Base-by-base conservation (phyloP, 2,329 filamentous ascomycete genomes). In the Fusarium decemcellulare region DNA sequence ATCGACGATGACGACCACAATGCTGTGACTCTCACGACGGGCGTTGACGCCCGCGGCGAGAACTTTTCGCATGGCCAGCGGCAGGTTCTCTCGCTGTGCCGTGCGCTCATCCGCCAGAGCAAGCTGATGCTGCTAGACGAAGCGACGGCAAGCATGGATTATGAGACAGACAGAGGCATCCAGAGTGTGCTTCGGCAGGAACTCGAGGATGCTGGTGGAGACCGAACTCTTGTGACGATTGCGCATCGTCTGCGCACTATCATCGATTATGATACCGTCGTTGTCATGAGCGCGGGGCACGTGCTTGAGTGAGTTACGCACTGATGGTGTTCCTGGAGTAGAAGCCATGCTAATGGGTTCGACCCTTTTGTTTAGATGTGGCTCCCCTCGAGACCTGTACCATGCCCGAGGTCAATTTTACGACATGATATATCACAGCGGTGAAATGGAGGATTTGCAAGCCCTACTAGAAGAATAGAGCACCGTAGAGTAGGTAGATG, bases 71-170 rank as follows among this genome's bases (percentile, higher is more conserved):
- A 88, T 65, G 87, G 87, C 30, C 87, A 89, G 76, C 82, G 87
- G 0, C 87, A 89, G 67, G 85, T 89, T 2, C 81, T 89, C 11
- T 87, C 85, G n/a, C 80, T 89, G 2, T 87, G 86, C 57, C 82
- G 87, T 11, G 87, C 87, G 0, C 80, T 88, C 34, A 84, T 88
- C 57, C 83, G 87, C 30, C 81, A 84, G 61, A 86, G 84, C 74
- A 86, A 85, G 75, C 78, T 89, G 29, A 84, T 89, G 80, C 76
- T 89, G 3, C 80, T 88, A 11, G 87, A 89, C 71, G 87, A 89
- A 75, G 87, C 87, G 10, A 89, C 87, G 3, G 86, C 87, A 27
- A 88, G 85, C 68, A 87, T 89, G 81, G 87, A 89, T 70, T 86
- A 87, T 61, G 84, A 87, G 74, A 88, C 87, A 29, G 87, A 89